Conservation (phyloP, 2,329 filamentous ascomycete species). For the Thelonectria rubi region DNA sequence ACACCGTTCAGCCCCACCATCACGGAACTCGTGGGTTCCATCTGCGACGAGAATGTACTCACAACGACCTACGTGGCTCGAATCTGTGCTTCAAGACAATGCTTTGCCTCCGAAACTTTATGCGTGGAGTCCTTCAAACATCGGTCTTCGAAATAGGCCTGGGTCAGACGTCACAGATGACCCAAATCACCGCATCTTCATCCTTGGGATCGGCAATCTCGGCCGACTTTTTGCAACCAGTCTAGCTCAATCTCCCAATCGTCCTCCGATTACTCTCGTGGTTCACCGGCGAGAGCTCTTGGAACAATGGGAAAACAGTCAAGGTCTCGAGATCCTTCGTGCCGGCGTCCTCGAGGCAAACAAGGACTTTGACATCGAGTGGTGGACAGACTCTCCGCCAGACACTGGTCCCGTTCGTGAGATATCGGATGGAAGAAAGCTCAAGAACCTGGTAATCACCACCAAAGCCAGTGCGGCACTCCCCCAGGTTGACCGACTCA, state of each 20-base stretch:
- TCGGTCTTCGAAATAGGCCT: conserved; percentile 25
- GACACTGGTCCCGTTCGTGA: conserved; percentile 50
- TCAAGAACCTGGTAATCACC: conserved; percentile 79
- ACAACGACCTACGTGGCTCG: conserved; percentile 48
- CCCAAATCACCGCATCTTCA: conserved; percentile 67
- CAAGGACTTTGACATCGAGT: conserved; percentile 60
- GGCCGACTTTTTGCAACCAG: conserved; percentile 81
- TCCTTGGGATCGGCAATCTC: conserved; percentile 84
- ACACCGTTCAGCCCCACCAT: background rate
- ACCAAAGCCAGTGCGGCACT: conserved; percentile 78
- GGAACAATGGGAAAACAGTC: conserved; percentile 55
- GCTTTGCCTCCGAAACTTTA: conserved; percentile 47
- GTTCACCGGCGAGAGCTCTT: conserved; percentile 69
- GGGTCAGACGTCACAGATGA: conserved; percentile 16
- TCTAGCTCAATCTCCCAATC: conserved; percentile 65
- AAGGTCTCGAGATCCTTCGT: conserved; percentile 57
- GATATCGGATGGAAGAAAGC: conserved; percentile 52
- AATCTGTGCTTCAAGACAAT: conserved; percentile 39
- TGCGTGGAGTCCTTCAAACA: conserved; percentile 48
- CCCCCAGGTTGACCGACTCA: conserved; percentile 66
- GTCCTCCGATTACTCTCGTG: conserved; percentile 82
- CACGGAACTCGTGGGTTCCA: background rate
- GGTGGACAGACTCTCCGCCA: conserved; percentile 60
- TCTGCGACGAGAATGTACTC: conserved; percentile 37
- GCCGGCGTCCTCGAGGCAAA: conserved; percentile 43